Percentiles rank a stretch among this genome's conserved stretches.
Conservation (phyloP, 805 yeast genomes). For the Hanseniaspora nectarophila region DNA sequence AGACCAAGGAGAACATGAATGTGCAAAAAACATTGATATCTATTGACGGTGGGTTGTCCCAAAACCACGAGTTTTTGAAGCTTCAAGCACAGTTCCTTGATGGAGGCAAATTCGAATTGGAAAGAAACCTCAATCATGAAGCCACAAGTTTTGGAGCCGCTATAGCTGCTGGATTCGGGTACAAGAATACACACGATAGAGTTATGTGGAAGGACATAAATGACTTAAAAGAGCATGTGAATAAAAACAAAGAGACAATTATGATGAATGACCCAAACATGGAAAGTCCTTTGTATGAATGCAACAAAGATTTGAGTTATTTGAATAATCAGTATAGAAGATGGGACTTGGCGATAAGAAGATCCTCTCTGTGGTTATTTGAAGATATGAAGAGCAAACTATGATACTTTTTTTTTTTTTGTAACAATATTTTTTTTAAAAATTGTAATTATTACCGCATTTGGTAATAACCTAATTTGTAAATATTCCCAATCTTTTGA, state of each 20-base stretch:
- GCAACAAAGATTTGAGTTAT: slow-evolving; percentile 17
- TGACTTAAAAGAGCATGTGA: slow-evolving; percentile 79
- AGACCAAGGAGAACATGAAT: slow-evolving; percentile 53
- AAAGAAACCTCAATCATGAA: slow-evolving; percentile 71
- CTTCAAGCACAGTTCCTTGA: slow-evolving; percentile 75
- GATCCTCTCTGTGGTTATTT: slow-evolving; percentile 69
- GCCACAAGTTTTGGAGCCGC: slow-evolving; percentile 96
- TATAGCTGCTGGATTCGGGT: slow-evolving; percentile 76
- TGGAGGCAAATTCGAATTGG: slow-evolving; percentile 74
- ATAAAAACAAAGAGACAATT: slow-evolving; percentile 81
- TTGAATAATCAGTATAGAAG: slow-evolving; percentile 43
- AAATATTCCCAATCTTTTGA: neutral
- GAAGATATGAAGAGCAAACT: slow-evolving; percentile 14
- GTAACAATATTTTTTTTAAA: neutral
- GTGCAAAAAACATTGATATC: slow-evolving; percentile 35
- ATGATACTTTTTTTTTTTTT: neutral
- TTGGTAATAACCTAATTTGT: neutral
- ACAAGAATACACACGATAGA: slow-evolving; percentile 39
- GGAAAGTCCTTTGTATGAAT: slow-evolving; percentile 24
- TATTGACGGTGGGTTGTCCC: slow-evolving; percentile 94
- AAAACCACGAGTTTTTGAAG: slow-evolving; percentile 82
- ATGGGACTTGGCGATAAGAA: slow-evolving; percentile 78
- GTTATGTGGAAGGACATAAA: slow-evolving; percentile 62
- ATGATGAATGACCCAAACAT: slow-evolving; percentile 38
- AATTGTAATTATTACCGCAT: too few relatives aligned